These are phyloP conservation scores for Cymbopogon flexuosus DNA, from an alignment of 202 grass and related monocot species.

Conservation along the genomic window DNA sequence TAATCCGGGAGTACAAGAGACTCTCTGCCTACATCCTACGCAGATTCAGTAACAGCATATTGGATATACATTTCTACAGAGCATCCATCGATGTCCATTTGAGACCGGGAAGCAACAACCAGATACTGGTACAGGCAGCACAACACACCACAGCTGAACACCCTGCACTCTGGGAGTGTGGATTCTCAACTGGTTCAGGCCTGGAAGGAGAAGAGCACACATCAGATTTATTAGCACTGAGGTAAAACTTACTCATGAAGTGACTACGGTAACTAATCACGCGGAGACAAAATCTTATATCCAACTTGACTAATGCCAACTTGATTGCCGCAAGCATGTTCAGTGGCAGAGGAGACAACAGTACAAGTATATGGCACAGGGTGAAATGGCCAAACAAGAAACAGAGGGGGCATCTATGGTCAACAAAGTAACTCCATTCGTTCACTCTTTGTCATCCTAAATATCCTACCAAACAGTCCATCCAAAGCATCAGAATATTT, in stretches of 20 bases:
- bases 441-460: not conserved
- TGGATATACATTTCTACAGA: slow-evolving; percentile 31
- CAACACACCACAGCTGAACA: not conserved
- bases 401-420: not conserved
- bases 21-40: slow-evolving; percentile 11
- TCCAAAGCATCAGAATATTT: not conserved
- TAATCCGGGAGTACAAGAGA: not conserved
- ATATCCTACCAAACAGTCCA: not conserved
- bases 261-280: not conserved
- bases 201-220: slow-evolving; percentile 5
- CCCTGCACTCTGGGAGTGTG: not conserved
- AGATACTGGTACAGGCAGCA: slow-evolving; percentile 2
- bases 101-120: not conserved
- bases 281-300: not conserved
- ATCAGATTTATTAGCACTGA: not conserved
- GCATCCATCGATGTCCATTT: slow-evolving; percentile 1
- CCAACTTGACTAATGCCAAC: not conserved
- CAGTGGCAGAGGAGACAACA: not conserved
- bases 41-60: slow-evolving; percentile 6
- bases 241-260: not conserved
- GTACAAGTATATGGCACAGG: not conserved
- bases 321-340: too few species aligned
- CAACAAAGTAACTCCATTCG: not conserved
- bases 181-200: slow-evolving; percentile 20
- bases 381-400: not conserved